Conservation (phyloP, 2,329 filamentous ascomycete species). For the Fusarium goolgardi region DNA sequence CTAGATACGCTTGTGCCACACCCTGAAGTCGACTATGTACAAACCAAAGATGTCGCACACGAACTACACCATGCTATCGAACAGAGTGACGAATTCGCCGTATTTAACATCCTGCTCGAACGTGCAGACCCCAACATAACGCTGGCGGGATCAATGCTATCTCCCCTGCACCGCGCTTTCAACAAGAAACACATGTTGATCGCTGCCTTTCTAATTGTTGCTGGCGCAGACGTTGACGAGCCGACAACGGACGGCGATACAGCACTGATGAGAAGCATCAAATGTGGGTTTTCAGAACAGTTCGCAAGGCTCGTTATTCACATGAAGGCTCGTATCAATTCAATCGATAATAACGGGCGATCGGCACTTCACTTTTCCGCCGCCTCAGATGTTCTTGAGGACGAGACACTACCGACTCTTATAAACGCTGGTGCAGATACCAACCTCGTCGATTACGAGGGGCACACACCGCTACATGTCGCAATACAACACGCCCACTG, state of each 20-base stretch:
- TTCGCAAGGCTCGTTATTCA: slow-evolving; percentile 45
- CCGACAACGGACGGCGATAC: slow-evolving; percentile 46
- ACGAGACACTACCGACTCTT: slow-evolving; percentile 42
- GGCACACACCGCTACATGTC: slow-evolving; percentile 44
- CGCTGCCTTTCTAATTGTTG: slow-evolving; percentile 46
- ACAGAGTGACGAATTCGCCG: slow-evolving; percentile 40
- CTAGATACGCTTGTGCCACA: slow-evolving; percentile 45
- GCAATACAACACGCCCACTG: slow-evolving; percentile 44
- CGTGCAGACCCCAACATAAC: slow-evolving; percentile 46
- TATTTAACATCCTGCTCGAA: slow-evolving; percentile 43
- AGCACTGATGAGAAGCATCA: slow-evolving; percentile 46
- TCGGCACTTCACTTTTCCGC: slow-evolving; percentile 47
- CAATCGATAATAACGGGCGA: slow-evolving; percentile 44
- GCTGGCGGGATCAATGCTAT: slow-evolving; percentile 45
- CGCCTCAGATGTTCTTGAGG: slow-evolving; percentile 45
- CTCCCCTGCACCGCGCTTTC: slow-evolving; percentile 46
- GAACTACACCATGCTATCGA: slow-evolving; percentile 45
- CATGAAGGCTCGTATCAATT: slow-evolving; percentile 41
- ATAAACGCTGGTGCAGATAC: slow-evolving; percentile 44
- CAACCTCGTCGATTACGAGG: slow-evolving; percentile 43
- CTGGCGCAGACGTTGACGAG: slow-evolving; percentile 46
- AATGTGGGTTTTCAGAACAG: slow-evolving; percentile 46
- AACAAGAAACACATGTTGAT: slow-evolving; percentile 45
- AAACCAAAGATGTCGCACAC: slow-evolving; percentile 38
- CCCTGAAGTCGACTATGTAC: slow-evolving; percentile 38